These are phyloP conservation scores for Prototheca wickerhamii DNA, from an alignment of 163 green algal genomes.

Conservation along the genomic window DNA sequence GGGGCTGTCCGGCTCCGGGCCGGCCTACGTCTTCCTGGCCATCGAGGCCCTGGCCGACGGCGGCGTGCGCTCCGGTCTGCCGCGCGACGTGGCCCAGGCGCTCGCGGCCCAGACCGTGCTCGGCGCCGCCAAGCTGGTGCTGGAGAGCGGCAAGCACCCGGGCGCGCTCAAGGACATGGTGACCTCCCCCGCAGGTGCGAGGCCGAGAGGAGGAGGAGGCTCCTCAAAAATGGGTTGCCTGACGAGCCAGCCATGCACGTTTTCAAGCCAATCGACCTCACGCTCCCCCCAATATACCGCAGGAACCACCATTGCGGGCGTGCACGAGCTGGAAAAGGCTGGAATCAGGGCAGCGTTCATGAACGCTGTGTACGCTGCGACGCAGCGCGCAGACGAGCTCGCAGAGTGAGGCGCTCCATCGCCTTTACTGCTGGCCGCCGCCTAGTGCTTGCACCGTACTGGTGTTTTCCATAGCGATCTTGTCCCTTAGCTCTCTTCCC, in stretches of 20 bases:
- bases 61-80: slow-evolving; percentile 79
- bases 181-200: slow-evolving; percentile 49
- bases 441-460: background rate
- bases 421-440: no score
- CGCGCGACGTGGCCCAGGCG: slow-evolving; percentile 72
- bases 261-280: no score
- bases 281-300: background rate
- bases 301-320: slow-evolving; percentile 91
- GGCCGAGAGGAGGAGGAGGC: no score
- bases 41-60: slow-evolving; percentile 96
- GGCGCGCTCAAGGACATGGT: slow-evolving; percentile 60
- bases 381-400: slow-evolving; percentile 77
- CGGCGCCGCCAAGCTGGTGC: slow-evolving; percentile 91
- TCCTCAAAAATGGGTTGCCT: background rate
- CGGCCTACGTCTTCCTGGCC: slow-evolving; percentile 91
- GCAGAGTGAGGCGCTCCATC: slow-evolving; percentile 38
- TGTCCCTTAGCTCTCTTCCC: no score
- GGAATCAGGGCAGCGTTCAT: slow-evolving; percentile 78
- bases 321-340: slow-evolving; percentile 85
- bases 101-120: slow-evolving; percentile 90
- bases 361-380: slow-evolving; percentile 77
- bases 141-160: slow-evolving; percentile 92
- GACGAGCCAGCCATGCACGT: no score
- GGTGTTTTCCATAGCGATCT: no score
- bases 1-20: slow-evolving; percentile 83